phyloP scores from a whole-genome alignment of 139 green algal species.

The Coelastrella sp. region DNA sequence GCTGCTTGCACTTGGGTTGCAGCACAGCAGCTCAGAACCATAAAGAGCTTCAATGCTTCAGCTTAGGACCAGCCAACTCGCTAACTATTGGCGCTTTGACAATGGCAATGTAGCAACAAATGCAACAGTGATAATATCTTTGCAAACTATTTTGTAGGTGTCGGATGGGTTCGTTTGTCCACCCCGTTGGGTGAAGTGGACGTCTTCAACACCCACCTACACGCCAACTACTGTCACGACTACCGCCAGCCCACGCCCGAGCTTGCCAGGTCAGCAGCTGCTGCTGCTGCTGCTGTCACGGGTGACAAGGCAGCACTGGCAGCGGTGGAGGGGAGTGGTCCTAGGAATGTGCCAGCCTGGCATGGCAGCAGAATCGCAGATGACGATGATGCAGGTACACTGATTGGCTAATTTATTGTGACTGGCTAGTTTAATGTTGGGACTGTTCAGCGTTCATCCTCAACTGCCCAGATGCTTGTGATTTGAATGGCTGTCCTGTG shows the following conservation, averaged over 20 bases:
- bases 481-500: no score
- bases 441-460: background rate
- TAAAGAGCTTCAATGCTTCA: no score
- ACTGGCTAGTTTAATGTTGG: background rate
- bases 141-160: slow-evolving; percentile 43
- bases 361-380: slow-evolving; percentile 18
- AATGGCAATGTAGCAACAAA: background rate
- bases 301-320: background rate
- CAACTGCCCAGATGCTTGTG: background rate
- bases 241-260: slow-evolving; percentile 17
- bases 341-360: background rate
- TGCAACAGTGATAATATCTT: background rate
- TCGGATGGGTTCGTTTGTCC: slow-evolving; percentile 64
- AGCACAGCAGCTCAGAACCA: no score
- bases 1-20: no score
- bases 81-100: background rate
- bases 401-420: background rate
- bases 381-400: slow-evolving; percentile 42
- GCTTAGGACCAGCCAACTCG: background rate
- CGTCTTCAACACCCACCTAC: slow-evolving; percentile 77
- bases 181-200: slow-evolving; percentile 56
- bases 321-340: background rate
- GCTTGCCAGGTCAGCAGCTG: slow-evolving; percentile 1
- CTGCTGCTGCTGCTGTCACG: slow-evolving; percentile 8
- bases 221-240: slow-evolving; percentile 75